These are phyloP conservation scores for Elsinoe australis DNA, from an alignment of 2,329 filamentous ascomycete genomes.

Conservation along the genomic window DNA sequence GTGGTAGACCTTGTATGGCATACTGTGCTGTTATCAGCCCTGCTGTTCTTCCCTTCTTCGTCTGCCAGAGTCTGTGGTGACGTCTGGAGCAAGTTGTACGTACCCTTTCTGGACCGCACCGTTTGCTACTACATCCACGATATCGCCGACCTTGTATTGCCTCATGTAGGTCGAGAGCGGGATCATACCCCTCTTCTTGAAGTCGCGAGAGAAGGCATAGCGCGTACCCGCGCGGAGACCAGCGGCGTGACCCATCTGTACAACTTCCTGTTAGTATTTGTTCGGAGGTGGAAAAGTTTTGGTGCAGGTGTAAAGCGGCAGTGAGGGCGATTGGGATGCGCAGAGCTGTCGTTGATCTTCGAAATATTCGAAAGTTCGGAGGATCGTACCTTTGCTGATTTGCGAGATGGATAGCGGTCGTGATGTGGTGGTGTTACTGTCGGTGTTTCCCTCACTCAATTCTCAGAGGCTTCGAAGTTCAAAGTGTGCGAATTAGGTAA, in stretches of 20 bases:
- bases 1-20: slow-evolving; percentile 99
- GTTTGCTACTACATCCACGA: slow-evolving; percentile 98
- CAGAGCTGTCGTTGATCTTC: too few relatives aligned
- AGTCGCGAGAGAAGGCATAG: slow-evolving; percentile 76
- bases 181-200: slow-evolving; percentile 92
- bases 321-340: too few relatives aligned
- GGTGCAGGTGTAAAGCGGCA: not conserved
- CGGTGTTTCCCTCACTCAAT: not conserved
- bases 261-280: slow-evolving; percentile 1
- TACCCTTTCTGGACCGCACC: slow-evolving; percentile 97
- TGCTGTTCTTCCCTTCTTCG: not conserved
- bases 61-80: not conserved
- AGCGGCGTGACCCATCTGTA: slow-evolving; percentile 46
- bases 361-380: not conserved
- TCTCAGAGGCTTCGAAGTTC: slow-evolving; percentile 10
- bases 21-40: slow-evolving; percentile 48
- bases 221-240: slow-evolving; percentile 39
- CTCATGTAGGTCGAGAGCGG: slow-evolving; percentile 87
- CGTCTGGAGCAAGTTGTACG: slow-evolving; percentile 35
- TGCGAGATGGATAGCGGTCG: slow-evolving; percentile 11
- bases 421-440: slow-evolving; percentile 8
- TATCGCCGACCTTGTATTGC: slow-evolving; percentile 96
- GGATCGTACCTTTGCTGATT: slow-evolving; percentile 15
- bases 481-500: slow-evolving; percentile 10
- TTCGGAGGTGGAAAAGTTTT: not conserved